phyloP scores from a whole-genome alignment of 2,329 filamentous ascomycete species.

The Dothidotthia symphoricarpi region DNA sequence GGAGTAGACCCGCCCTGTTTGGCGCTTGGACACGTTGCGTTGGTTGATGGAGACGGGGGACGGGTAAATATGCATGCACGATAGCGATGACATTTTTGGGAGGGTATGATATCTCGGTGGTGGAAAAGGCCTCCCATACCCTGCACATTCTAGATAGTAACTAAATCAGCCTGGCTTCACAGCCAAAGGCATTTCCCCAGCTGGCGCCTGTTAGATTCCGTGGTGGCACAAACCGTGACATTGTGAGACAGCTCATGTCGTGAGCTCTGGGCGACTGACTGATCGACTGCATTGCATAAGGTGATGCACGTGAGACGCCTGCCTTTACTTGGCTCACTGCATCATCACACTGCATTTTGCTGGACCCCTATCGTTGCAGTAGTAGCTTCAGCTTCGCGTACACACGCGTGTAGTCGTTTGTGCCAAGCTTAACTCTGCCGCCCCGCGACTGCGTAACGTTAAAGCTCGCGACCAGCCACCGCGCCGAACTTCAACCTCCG shows the following conservation, averaged over 20 bases:
- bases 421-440: constrained; percentile 12
- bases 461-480: constrained; percentile 25
- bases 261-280: too few species aligned
- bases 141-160: constrained; percentile 42
- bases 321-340: too few species aligned
- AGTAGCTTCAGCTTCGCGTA: not conserved
- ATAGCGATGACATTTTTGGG: constrained; percentile 31
- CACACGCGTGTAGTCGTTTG: constrained; percentile 9
- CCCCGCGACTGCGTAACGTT: constrained; percentile 16
- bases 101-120: constrained; percentile 30
- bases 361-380: not conserved
- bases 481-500: constrained; percentile 13
- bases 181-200: constrained; percentile 17
- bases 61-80: constrained; percentile 20
- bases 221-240: not conserved
- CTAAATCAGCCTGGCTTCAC: constrained; percentile 25
- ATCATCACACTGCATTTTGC: constrained; percentile 3
- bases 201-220: not conserved
- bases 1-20: constrained; percentile 38
- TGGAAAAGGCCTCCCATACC: constrained; percentile 26
- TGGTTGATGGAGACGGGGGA: constrained; percentile 1
- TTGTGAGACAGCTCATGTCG: too few species aligned
- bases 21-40: constrained; percentile 14
- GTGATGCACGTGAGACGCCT: too few species aligned
- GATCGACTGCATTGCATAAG: too few species aligned